A percentile compares a stretch with the other conserved stretches of the same genome.
Evolutionary conservation across 2,329 filamentous ascomycete species (phyloP).

Genomic region (Alternaria burnsii): DNA sequence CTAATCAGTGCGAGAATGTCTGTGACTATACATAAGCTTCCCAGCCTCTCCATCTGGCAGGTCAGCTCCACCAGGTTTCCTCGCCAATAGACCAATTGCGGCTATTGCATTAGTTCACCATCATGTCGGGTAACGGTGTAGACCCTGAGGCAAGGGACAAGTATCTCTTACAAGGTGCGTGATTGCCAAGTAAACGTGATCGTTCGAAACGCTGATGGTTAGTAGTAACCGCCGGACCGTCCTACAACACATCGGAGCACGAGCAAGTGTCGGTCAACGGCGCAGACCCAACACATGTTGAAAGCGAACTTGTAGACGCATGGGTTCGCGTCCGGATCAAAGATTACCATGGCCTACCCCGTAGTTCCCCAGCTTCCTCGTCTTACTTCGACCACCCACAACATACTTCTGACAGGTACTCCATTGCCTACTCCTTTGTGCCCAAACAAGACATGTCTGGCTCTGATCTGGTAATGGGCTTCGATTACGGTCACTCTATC

Average conservation of each 20-base stretch:
- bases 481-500: slow-evolving; percentile 50
- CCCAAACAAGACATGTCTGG: slow-evolving; percentile 44
- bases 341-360: slow-evolving; percentile 49
- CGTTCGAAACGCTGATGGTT: background rate
- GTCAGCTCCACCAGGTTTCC: background rate
- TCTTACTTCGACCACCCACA: slow-evolving; percentile 45
- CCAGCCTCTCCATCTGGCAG: background rate
- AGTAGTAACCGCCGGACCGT: slow-evolving; percentile 48
- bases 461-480: slow-evolving; percentile 45
- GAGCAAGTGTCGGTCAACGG: slow-evolving; percentile 45
- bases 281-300: slow-evolving; percentile 31
- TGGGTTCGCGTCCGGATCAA: slow-evolving; percentile 47
- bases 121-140: slow-evolving; percentile 26
- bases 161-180: slow-evolving; percentile 45
- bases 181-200: background rate
- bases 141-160: slow-evolving; percentile 46
- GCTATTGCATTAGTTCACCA: background rate
- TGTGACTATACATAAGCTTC: background rate
- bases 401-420: slow-evolving; percentile 48
- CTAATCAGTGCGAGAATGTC: background rate
- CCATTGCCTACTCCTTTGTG: slow-evolving; percentile 49
- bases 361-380: slow-evolving; percentile 34
- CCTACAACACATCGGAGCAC: slow-evolving; percentile 45
- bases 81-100: background rate
- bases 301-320: slow-evolving; percentile 41